Base-by-base conservation (phyloP, 768 basidiomycete species). In the Podaxis pistillaris region DNA sequence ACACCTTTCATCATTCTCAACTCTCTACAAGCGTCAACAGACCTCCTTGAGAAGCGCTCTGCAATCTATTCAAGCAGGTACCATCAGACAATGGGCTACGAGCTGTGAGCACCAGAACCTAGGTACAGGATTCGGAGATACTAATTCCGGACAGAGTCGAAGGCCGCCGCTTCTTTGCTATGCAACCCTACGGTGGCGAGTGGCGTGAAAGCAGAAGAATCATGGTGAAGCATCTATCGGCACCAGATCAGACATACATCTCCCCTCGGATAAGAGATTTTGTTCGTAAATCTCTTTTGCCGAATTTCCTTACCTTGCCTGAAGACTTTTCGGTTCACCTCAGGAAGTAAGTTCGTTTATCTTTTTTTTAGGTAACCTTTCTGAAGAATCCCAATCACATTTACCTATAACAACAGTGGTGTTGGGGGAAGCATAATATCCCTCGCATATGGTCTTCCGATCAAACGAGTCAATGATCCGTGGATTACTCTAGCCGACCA, bases 401-500 rank as follows among this genome's bases (percentile, higher is more conserved):
- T 30, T 6, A 30, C 28, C 28, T 30, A 6, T 30, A 30, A 30
- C 17, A 15, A 12, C 17, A 58, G 58, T 37, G 58, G 58, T 12
- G 47, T 58, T 13, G 63, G 63, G 17, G 63, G 56, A 24, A 54
- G 53, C 22, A 64, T 64, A 17, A n/a, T 64, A 33, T 59, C 63
- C 13, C 57, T 64, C 28, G 24, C 58, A 4, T 64, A 64, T 37
- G 63, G 63, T 15, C 28, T 64, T 17, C 58, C 57, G 13, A 47
- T 64, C 58, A 58, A 55, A 28, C 24, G 47, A n/a, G 36, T 37
- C 2, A 13, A 74, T 36, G 76, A 78, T 57, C 73, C 74, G 2
- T 74, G 72, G 58, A 68, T 78, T 46, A 49, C 67, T 1, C 59
- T 74, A 5, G 71, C 68, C 26, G 68, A 73, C 15, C 44, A 67